A percentile compares a stretch with the other conserved stretches of the same genome.
These are phyloP conservation scores for Phaffomyces antillensis DNA, from an alignment of 805 yeast species.

Conservation along the genomic window DNA sequence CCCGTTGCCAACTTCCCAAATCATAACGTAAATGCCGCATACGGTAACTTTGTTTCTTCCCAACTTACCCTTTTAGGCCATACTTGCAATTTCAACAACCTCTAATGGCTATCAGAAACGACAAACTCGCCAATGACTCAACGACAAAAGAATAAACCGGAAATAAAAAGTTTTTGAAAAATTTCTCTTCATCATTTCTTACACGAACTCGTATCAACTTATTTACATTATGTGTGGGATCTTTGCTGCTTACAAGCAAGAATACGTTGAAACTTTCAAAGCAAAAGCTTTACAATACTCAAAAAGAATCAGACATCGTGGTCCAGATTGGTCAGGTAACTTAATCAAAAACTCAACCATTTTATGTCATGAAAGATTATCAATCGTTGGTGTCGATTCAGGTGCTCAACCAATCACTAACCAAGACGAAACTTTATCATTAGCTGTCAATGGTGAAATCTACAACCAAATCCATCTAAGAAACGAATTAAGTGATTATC, in stretches of 20 bases:
- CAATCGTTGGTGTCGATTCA: constrained; percentile 93
- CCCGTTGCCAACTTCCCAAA: too few relatives aligned
- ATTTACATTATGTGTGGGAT: constrained; percentile 82
- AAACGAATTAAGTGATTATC: constrained; percentile 63
- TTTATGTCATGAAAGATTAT: constrained; percentile 90
- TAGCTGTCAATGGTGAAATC: constrained; percentile 96
- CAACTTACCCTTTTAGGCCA: background rate
- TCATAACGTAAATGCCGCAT: too few relatives aligned
- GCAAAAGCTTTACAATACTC: constrained; percentile 83
- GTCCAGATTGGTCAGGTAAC: constrained; percentile 99
- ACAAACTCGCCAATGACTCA: background rate
- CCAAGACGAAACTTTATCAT: constrained; percentile 60
- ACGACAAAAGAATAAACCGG: background rate
- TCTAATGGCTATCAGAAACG: background rate
- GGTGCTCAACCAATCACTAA: constrained; percentile 97
- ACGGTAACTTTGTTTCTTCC: too few relatives aligned
- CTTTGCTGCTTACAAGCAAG: constrained; percentile 84
- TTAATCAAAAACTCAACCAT: constrained; percentile 69
- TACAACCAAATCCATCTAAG: constrained; percentile 93
- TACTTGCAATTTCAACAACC: too few relatives aligned
- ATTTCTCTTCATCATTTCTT: background rate
- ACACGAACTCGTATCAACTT: background rate
- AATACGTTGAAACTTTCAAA: constrained; percentile 74
- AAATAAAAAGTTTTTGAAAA: background rate
- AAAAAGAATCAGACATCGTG: constrained; percentile 94